Evolutionary conservation across 495 filamentous ascomycete genomes (phyloP).

Genomic region (Tuber aestivum): DNA sequence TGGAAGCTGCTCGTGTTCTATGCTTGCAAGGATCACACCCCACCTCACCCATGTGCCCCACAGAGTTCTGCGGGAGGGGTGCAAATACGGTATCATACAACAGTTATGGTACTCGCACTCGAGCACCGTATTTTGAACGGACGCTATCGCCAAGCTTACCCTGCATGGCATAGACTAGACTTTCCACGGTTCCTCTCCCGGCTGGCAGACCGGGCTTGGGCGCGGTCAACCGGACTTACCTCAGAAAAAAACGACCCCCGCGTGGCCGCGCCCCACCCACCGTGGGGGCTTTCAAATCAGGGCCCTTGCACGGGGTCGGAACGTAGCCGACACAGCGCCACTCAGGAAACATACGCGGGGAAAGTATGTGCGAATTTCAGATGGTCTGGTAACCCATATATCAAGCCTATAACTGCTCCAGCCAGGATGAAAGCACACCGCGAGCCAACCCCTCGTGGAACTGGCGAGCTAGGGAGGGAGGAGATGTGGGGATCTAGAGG

Average conservation of each 20-base stretch:
- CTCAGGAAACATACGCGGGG: not conserved
- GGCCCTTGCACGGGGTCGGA: not conserved
- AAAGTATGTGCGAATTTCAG: not conserved
- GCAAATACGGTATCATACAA: too few species aligned
- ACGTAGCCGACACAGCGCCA: not conserved
- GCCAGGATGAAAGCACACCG: not conserved
- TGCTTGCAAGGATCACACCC: not conserved
- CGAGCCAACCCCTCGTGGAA: not conserved
- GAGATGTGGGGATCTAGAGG: not conserved
- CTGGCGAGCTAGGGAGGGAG: not conserved
- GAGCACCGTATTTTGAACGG: constrained; percentile 10
- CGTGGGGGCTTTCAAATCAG: not conserved
- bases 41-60: not conserved
- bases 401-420: not conserved
- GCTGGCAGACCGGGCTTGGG: constrained; percentile 9
- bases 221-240: constrained; percentile 6
- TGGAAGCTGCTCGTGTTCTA: constrained; percentile 4
- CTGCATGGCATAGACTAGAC: not conserved
- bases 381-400: not conserved
- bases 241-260: constrained; percentile 6
- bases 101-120: not conserved
- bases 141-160: not conserved
- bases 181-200: not conserved
- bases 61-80: constrained; percentile 10
- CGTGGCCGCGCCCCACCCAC: not conserved